These are phyloP conservation scores for Fomitopsis palustris DNA, from an alignment of 1,284 basidiomycete genomes.

Conservation along the genomic window DNA sequence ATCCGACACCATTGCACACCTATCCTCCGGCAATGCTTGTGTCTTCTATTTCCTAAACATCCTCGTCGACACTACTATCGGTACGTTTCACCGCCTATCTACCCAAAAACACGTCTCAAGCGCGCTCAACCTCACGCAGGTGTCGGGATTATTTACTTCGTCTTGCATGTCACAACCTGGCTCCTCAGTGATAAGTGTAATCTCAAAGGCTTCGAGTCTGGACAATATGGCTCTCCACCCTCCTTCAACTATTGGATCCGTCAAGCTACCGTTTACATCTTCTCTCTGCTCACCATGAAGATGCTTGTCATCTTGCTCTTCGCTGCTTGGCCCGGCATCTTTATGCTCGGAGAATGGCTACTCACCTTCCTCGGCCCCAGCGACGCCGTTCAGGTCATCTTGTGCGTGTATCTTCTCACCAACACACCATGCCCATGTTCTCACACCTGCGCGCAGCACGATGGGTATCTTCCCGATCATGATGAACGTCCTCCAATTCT, in stretches of 20 bases:
- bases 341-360: conserved; percentile 77
- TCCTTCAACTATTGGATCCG: conserved; percentile 71
- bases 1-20: conserved; percentile 65
- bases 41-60: conserved; percentile 94
- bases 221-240: conserved; percentile 84
- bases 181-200: conserved; percentile 63
- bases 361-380: conserved; percentile 75
- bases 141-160: conserved; percentile 80
- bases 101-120: neutral
- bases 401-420: conserved; percentile 48
- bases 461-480: conserved; percentile 93
- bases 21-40: conserved; percentile 78
- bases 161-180: conserved; percentile 69
- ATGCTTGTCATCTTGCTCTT: conserved; percentile 76
- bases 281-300: conserved; percentile 89
- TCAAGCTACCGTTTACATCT: conserved; percentile 86
- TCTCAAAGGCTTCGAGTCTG: conserved; percentile 80
- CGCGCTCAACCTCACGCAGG: conserved; percentile 40
- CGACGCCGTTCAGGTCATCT: conserved; percentile 75
- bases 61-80: conserved; percentile 90
- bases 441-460: conserved; percentile 41
- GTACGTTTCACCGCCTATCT: conserved; percentile 39
- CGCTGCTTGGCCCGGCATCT: conserved; percentile 68
- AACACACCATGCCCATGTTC: conserved; percentile 4
- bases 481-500: conserved; percentile 91